Evolutionary conservation across 495 filamentous ascomycete genomes (phyloP).

Genomic region (Podospora pseudocomata): DNA sequence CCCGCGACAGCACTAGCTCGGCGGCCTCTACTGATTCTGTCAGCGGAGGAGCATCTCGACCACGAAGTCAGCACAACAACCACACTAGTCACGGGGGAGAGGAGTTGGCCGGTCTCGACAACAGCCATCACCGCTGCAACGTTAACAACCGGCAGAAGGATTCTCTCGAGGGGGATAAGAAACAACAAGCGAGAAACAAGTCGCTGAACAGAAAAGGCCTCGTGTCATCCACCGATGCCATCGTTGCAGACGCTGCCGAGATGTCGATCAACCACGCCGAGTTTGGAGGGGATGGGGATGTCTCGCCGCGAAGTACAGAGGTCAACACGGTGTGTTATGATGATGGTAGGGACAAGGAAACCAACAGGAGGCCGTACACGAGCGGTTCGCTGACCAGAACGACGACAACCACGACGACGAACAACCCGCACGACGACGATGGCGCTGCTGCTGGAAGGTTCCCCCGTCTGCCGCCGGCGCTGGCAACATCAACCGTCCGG

Average conservation of each 20-base stretch:
- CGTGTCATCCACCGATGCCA: not conserved
- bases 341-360: not conserved
- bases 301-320: not conserved
- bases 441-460: not conserved
- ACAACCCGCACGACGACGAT: not conserved
- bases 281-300: not conserved
- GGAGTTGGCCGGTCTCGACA: not conserved
- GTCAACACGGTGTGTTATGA: not conserved
- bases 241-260: not conserved
- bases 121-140: not conserved
- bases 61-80: not conserved
- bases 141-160: not conserved
- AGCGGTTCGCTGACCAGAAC: not conserved
- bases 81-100: not conserved
- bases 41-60: not conserved
- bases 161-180: not conserved
- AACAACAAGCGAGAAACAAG: not conserved
- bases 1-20: constrained; percentile 37
- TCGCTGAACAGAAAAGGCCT: not conserved
- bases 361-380: not conserved
- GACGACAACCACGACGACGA: not conserved
- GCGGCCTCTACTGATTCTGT: constrained; percentile 2
- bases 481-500: not conserved
- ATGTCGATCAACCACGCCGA: not conserved
- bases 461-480: not conserved